Evolutionary conservation across 306 rosid genomes (phyloP), one percentile per base, ranked within the genome.

Genomic region (Dalbergia oliveri): DNA sequence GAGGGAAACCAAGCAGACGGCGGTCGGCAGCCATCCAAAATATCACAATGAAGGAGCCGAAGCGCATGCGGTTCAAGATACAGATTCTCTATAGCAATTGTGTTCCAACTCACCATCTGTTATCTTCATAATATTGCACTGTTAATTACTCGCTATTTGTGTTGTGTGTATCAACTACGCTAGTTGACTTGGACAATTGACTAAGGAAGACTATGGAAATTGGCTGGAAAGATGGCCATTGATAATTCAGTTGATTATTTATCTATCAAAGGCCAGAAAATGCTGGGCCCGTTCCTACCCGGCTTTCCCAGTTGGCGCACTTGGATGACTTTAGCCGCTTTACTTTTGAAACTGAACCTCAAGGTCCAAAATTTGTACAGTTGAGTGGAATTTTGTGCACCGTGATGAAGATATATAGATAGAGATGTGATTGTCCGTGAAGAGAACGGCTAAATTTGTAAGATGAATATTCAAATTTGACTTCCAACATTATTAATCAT

Each of bases 111-210:
- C 5, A 21, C 10, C 4, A 56, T 43, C 11, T 11, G 49, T 50
- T 26, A 12, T 51, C 16, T 69, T 44, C 23, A 10, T 77, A 23
- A 54, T 77, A 77, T 78, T 57, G 60, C 4, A 0, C 7, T 9
- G 9, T 63, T 41, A 18, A 8, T 26, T 15, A 8, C 3, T 9
- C 3, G 31, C 15, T 8, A 1, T 26, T 26, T 26, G 53, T 50
- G 15, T 50, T 41, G 9, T 71, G 78, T 6, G 86, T 77, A 71
- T 66, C 3, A 9, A 11, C 16, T 76, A 83, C 82, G 82, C 18
- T 43, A 57, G 75, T 83, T 83, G 86, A 83, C 80, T 73, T 58
- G 61, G 62, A 68, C 37, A 44, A 14, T 37, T 57, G 75, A 78
- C 66, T 12, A 4, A 5, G 49, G 51, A 72, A 64, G 74, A 57